A percentile compares a stretch with the other conserved stretches of the same genome.
phyloP scores from a whole-genome alignment of 2,329 filamentous ascomycete genomes.

The Fusarium odoratissimum region DNA sequence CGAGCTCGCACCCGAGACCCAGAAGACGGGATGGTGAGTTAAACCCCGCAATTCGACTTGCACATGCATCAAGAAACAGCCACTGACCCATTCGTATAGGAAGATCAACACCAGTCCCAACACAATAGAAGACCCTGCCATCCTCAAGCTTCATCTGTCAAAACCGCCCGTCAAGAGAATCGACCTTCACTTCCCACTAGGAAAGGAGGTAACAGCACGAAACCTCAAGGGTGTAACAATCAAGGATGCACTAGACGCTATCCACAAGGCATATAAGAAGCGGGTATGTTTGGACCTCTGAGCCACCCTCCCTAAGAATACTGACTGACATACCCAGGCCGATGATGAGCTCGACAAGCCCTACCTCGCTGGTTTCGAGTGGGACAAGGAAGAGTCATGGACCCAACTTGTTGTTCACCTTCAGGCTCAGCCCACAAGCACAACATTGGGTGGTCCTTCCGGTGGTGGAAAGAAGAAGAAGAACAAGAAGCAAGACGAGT shows the following conservation, averaged over 20 bases:
- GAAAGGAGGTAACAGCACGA: constrained; percentile 86
- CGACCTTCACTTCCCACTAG: constrained; percentile 90
- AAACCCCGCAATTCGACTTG: constrained; percentile 5
- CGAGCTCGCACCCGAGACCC: constrained; percentile 82
- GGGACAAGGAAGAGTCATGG: constrained; percentile 94
- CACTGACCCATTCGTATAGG: constrained; percentile 63
- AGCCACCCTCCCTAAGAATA: not conserved
- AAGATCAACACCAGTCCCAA: constrained; percentile 90
- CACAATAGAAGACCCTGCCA: constrained; percentile 83
- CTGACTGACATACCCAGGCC: constrained; percentile 63
- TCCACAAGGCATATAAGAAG: constrained; percentile 97
- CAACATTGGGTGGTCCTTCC: constrained; percentile 54
- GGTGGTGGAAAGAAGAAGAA: constrained; percentile 76
- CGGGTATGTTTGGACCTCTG: constrained; percentile 68
- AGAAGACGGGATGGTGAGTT: constrained; percentile 87
- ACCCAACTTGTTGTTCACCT: constrained; percentile 89
- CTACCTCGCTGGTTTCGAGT: constrained; percentile 94
- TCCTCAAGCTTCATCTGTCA: constrained; percentile 84
- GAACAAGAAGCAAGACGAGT: constrained; percentile 70
- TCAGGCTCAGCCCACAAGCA: constrained; percentile 71
- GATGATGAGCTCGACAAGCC: constrained; percentile 92
- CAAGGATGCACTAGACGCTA: constrained; percentile 95
- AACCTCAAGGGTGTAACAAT: constrained; percentile 96
- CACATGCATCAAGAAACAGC: not conserved
- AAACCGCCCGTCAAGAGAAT: constrained; percentile 91